Evolutionary conservation across 352 stramenopile species (phyloP).

Genomic region (Nothophytophthora sp.): DNA sequence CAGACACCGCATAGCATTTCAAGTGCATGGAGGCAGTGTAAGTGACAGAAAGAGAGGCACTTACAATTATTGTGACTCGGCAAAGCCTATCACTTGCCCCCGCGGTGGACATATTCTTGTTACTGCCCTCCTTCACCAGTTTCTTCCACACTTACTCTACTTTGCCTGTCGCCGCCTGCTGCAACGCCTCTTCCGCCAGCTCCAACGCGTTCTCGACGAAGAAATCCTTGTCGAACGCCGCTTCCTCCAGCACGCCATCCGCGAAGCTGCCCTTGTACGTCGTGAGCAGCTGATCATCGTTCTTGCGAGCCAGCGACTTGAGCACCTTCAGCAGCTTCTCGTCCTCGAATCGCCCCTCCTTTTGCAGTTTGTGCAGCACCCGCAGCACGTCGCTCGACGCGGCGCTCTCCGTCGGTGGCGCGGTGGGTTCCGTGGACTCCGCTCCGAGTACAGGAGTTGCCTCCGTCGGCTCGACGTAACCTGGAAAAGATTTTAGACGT

Average conservation of each 20-base stretch:
- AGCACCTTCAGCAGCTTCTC: constrained; percentile 75
- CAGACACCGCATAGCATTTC: constrained; percentile 4
- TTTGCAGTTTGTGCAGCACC: constrained; percentile 75
- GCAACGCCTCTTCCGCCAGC: constrained; percentile 74
- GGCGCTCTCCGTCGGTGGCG: constrained; percentile 29
- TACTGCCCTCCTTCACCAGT: not conserved
- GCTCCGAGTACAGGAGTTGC: constrained; percentile 11
- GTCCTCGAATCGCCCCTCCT: constrained; percentile 71
- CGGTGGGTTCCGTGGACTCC: constrained; percentile 6
- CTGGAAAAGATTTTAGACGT: too few species aligned
- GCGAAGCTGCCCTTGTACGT: constrained; percentile 83
- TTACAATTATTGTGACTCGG: not conserved
- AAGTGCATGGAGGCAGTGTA: not conserved
- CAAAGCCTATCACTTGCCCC: too few species aligned
- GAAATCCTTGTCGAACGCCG: constrained; percentile 76
- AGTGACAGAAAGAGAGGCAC: not conserved
- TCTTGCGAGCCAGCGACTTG: constrained; percentile 86
- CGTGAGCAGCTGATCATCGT: constrained; percentile 72
- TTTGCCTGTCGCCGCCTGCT: constrained; percentile 18
- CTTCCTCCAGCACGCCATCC: constrained; percentile 45
- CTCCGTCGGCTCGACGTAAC: constrained; percentile 32
- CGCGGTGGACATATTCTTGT: too few species aligned
- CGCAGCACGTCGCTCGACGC: constrained; percentile 72
- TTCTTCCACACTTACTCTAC: not conserved
- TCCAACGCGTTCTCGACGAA: constrained; percentile 86